Conservation (phyloP, 257 asterid species). For the Rubia yunnanensis region DNA sequence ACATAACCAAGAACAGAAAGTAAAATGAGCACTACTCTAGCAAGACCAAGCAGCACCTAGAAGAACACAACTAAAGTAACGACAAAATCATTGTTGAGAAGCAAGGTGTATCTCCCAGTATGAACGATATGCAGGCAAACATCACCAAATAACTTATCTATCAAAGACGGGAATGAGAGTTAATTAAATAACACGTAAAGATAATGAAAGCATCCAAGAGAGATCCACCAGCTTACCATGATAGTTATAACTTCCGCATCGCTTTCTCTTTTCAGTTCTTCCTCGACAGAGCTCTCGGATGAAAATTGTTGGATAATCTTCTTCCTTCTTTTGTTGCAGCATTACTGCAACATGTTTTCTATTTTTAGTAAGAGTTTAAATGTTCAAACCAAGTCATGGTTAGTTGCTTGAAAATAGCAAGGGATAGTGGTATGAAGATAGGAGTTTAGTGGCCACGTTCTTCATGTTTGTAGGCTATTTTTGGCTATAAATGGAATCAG, state of each 20-base stretch:
- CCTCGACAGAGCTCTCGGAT: constrained; percentile 94
- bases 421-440: too few relatives aligned
- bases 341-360: too few relatives aligned
- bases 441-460: too few relatives aligned
- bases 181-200: neutral
- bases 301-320: too few relatives aligned
- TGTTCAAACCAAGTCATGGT: too few relatives aligned
- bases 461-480: too few relatives aligned
- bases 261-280: constrained; percentile 95
- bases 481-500: too few relatives aligned
- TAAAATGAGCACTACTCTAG: constrained; percentile 92
- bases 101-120: constrained; percentile 83
- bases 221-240: constrained; percentile 38
- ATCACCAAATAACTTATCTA: constrained; percentile 99
- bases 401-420: too few relatives aligned
- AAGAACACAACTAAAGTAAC: constrained; percentile 10
- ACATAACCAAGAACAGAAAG: constrained; percentile 98
- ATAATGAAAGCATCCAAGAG: neutral
- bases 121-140: constrained; percentile 98
- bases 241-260: constrained; percentile 96
- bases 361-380: too few relatives aligned
- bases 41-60: constrained; percentile 90
- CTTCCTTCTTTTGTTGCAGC: too few relatives aligned
- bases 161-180: constrained; percentile 3
- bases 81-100: constrained; percentile 36